Evolutionary conservation across 257 asterid species (phyloP).

Genomic region (Salvia rosmarinus): DNA sequence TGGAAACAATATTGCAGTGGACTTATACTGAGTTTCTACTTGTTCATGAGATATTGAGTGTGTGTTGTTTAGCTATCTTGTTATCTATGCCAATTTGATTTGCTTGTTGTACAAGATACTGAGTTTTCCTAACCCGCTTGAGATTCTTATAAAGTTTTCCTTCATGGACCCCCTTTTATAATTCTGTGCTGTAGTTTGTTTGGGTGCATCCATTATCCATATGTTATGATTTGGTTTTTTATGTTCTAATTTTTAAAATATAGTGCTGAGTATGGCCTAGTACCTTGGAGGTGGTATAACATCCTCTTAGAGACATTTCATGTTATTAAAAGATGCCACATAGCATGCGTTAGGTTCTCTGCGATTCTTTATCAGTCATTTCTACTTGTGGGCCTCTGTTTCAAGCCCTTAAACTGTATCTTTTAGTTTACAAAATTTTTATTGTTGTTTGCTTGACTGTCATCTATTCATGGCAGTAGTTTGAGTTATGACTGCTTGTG

Average conservation of each 20-base stretch:
- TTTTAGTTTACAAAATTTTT: not conserved
- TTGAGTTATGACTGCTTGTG: conserved; percentile 1
- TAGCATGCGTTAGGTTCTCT: not conserved
- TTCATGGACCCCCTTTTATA: not conserved
- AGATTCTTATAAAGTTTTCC: conserved; percentile 9
- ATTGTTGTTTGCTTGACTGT: not conserved
- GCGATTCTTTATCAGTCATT: not conserved
- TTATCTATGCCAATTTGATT: not conserved
- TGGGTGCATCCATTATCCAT: not conserved
- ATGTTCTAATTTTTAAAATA: not conserved
- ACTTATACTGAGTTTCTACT: not conserved
- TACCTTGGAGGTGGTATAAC: conserved; percentile 2
- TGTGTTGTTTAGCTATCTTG: conserved; percentile 2
- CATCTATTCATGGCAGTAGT: not conserved
- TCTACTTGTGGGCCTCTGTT: not conserved
- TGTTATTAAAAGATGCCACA: conserved; percentile 14
- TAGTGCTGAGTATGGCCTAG: not conserved
- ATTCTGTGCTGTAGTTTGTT: not conserved
- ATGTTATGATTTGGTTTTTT: not conserved
- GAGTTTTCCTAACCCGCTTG: not conserved
- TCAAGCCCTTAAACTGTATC: not conserved
- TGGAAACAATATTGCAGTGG: not conserved
- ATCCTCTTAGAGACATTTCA: not conserved
- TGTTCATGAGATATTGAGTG: not conserved
- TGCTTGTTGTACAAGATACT: conserved; percentile 9